Evolutionary conservation across 257 asterid genomes (phyloP), one percentile per base, ranked within the genome.

Genomic region (Schizonepeta tenuifolia): DNA sequence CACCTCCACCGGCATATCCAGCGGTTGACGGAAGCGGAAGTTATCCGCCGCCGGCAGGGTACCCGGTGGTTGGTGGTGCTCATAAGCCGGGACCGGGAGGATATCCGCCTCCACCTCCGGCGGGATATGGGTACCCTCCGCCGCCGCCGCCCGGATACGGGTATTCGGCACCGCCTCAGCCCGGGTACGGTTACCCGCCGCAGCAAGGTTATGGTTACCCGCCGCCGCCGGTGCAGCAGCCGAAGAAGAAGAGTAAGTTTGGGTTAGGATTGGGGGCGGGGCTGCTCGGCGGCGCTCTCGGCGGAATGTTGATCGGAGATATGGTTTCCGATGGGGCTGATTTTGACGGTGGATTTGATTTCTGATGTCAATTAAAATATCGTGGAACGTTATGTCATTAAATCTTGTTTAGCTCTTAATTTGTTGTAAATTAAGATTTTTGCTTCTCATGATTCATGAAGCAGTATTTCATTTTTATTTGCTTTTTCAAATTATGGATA

Each of bases 201-300:
- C 91, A 43, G 67, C 77, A 72, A 13, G 95, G 86, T 4, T 85
- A 85, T 18, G 93, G 95, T 4, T 86, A 89, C 51, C 83, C 85
- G 14, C 93, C 82, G 74, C 82, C 67, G 28, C 79, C 73, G 36
- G 82, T 72, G 31, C 85, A 83, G 24, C 72, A 86, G 35, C 80
- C 80, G 66, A 85, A 83, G 83, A 94, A 81, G 61, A 94, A 82
- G 53, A 87, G 83, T 38, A 82, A 82, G 59, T 68, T 81, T 28
- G 96, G 92, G 14, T 28, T 92, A 79, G 97, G 95, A 24, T 76
- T 90, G 41, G 98, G 96, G 13, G 98, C 96, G 3, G 98, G 96
- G 31, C 76, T 91, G 67, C 78, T 91, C 9, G 97, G 97, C 12
- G 96, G 96, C 15, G 96, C 96, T 1, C 38, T 89, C 28, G 96